A percentile compares a stretch with the other conserved stretches of the same genome.
Evolutionary conservation across 2,329 filamentous ascomycete genomes (phyloP).

Genomic region (Aspergillus chevalieri): DNA sequence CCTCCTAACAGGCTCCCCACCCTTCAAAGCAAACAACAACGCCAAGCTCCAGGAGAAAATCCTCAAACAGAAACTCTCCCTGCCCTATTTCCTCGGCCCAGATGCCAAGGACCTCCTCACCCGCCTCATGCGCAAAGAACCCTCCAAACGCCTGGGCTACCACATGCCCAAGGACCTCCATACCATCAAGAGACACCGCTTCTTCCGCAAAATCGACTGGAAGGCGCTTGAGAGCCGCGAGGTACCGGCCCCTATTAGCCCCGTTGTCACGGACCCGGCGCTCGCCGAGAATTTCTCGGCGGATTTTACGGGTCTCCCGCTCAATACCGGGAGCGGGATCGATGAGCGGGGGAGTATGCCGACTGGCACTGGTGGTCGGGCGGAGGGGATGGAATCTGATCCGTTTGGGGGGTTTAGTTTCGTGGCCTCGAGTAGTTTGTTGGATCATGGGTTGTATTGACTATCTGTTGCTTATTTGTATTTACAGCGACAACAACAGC

Average conservation of each 20-base stretch:
- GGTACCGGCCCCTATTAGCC: slow-evolving; percentile 80
- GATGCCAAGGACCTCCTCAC: slow-evolving; percentile 94
- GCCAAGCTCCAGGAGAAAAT: slow-evolving; percentile 96
- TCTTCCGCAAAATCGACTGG: slow-evolving; percentile 98
- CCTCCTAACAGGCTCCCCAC: slow-evolving; percentile 83
- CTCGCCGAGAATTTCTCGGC: slow-evolving; percentile 90
- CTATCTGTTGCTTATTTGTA: too few species aligned
- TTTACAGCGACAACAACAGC: too few species aligned
- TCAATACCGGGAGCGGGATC: slow-evolving; percentile 48
- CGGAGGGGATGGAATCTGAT: slow-evolving; percentile 26
- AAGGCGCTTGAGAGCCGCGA: slow-evolving; percentile 74
- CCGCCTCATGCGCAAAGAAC: slow-evolving; percentile 84
- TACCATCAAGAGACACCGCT: slow-evolving; percentile 83
- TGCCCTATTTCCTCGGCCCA: slow-evolving; percentile 84
- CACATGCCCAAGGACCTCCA: slow-evolving; percentile 84
- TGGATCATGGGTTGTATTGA: slow-evolving; percentile 31
- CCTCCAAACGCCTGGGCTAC: slow-evolving; percentile 78
- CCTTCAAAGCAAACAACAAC: slow-evolving; percentile 85
- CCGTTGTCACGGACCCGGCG: slow-evolving; percentile 90
- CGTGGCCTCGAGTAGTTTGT: slow-evolving; percentile 42
- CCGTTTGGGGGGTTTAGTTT: slow-evolving; percentile 46
- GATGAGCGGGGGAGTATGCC: slow-evolving; percentile 11
- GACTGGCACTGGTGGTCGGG: slow-evolving; percentile 13
- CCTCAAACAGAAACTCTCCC: slow-evolving; percentile 77
- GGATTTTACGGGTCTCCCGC: slow-evolving; percentile 82